Conservation (phyloP, 768 basidiomycete species). For the Mycena crocata region DNA sequence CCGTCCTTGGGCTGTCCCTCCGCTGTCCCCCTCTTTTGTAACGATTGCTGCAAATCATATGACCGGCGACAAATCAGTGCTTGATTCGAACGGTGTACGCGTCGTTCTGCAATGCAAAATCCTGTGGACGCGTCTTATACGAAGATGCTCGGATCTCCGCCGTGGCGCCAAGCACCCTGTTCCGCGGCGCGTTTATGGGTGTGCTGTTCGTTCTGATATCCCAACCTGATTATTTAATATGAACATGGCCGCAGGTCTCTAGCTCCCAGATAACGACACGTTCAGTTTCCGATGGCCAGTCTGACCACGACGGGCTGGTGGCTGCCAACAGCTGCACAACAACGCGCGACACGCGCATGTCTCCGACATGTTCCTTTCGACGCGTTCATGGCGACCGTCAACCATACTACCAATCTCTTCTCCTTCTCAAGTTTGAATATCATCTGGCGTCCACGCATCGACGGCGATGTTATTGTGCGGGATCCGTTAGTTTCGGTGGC, state of each 20-base stretch:
- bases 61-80: no score
- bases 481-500: conserved; percentile 46
- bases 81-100: no score
- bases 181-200: conserved; percentile 25
- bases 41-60: no score
- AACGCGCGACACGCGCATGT: conserved; percentile 43
- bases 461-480: conserved; percentile 51
- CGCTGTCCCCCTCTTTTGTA: no score
- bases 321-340: conserved; percentile 37
- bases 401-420: conserved; percentile 45
- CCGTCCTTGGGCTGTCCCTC: no score
- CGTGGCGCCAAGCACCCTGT: background rate
- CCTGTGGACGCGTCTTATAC: no score
- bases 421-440: conserved; percentile 42
- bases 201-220: background rate
- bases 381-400: conserved; percentile 45
- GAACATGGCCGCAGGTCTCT: conserved; percentile 8
- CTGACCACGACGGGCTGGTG: conserved; percentile 15
- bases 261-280: conserved; percentile 1
- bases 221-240: no score
- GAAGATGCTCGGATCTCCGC: no score
- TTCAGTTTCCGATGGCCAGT: conserved; percentile 17
- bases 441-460: conserved; percentile 53
- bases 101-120: no score
- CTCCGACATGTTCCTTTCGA: conserved; percentile 46